Base-by-base conservation (phyloP, 495 filamentous ascomycete species). In the Amniculicola lignicola region DNA sequence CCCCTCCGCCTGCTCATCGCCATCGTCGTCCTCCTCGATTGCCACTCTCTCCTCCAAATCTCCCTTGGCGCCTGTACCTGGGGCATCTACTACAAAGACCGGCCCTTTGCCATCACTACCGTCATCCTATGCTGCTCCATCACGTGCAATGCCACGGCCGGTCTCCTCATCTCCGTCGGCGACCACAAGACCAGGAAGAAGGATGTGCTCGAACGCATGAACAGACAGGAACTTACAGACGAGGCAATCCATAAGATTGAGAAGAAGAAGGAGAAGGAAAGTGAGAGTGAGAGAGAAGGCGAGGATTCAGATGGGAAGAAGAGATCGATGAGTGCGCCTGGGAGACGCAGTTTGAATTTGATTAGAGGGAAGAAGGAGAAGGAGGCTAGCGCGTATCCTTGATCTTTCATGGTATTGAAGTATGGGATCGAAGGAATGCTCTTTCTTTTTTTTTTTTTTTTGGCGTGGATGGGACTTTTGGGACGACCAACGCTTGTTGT, bases 121-220 rank as follows among this genome's bases (percentile, higher is more conserved):
- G 82, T 86, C 22, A 88, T 92, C 51, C 84, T 92, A 4, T 85
- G 82, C 67, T 87, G 79, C 64, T 86, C 82, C 6, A 87, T 92
- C 60, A 74, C 78, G 0, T 82, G 80, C 51, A 92, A 92, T 63
- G 83, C 86, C 52, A 73, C 75, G 0, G 87, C 82, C 1, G 88
- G 87, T 23, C 65, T 92, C 0, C 38, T 89, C 39, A 90, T 92
- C 63, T 77, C 74, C 52, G 75, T 90, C 25, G 88, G 88, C 5
- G 86, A 89, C 57, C 76, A 80, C 2, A 75, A 77, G 23, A 85
- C 86, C 0, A 78, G 88, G 21, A 92, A 92, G 78, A 88, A 87
- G 79, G 87, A 92, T 42, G 84, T 92, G 0, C 70, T 89, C 0
- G 86, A 90, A 66, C 79, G 82, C 23, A 77, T 90, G 62, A 78